Evolutionary conservation across 306 rosid species (phyloP).

Genomic region (Adenanthera pavonina): DNA sequence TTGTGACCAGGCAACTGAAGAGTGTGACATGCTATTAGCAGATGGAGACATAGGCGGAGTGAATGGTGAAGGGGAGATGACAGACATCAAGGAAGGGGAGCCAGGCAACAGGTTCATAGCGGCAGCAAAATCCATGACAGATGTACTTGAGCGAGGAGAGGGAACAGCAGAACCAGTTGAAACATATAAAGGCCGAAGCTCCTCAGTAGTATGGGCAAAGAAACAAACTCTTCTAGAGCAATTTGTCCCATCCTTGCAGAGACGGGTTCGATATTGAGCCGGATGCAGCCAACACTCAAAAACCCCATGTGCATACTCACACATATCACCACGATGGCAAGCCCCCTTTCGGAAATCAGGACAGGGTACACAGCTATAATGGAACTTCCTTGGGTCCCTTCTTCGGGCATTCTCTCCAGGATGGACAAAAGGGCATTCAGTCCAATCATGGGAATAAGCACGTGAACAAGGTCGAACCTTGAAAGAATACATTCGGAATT

Average conservation of each 20-base stretch:
- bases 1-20: slow-evolving; percentile 66
- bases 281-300: slow-evolving; percentile 87
- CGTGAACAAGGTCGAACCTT: slow-evolving; percentile 85
- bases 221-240: slow-evolving; percentile 79
- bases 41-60: slow-evolving; percentile 81
- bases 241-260: slow-evolving; percentile 70
- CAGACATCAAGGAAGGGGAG: slow-evolving; percentile 71
- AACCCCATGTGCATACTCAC: slow-evolving; percentile 83
- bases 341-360: slow-evolving; percentile 83
- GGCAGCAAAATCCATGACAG: slow-evolving; percentile 71
- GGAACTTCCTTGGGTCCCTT: slow-evolving; percentile 84
- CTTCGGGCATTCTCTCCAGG: slow-evolving; percentile 83
- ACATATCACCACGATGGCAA: slow-evolving; percentile 81
- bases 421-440: slow-evolving; percentile 82
- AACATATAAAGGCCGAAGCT: slow-evolving; percentile 67
- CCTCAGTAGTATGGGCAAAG: slow-evolving; percentile 70
- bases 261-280: slow-evolving; percentile 77
- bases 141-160: slow-evolving; percentile 64
- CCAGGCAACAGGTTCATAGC: slow-evolving; percentile 77
- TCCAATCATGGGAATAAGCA: slow-evolving; percentile 85
- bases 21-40: slow-evolving; percentile 66
- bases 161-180: slow-evolving; percentile 83
- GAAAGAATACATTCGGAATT: slow-evolving; percentile 79
- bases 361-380: slow-evolving; percentile 80
- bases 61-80: slow-evolving; percentile 71